These are phyloP conservation scores for Strombidium stylifer DNA, from an alignment of 73 alveolate genomes.

Conservation along the genomic window DNA sequence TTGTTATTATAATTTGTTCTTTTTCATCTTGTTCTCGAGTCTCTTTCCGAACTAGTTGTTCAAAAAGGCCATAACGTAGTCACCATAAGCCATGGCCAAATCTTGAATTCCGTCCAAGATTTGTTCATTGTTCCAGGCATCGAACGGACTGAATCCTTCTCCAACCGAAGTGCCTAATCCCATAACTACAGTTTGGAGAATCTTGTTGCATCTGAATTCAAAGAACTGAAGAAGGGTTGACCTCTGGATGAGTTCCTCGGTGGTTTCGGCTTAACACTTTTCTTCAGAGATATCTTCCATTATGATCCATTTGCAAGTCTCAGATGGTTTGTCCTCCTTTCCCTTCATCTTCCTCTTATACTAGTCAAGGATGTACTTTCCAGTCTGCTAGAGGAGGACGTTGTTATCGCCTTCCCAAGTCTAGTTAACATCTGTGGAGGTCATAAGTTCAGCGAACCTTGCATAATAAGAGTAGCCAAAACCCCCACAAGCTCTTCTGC, in stretches of 20 bases:
- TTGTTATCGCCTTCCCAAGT: conserved; percentile 90
- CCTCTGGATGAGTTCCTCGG: neutral
- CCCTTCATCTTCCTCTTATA: conserved; percentile 35
- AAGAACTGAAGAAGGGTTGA: too few relatives aligned
- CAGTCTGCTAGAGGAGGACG: conserved; percentile 74
- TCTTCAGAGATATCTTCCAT: neutral
- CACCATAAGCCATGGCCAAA: too few relatives aligned
- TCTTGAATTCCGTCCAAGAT: too few relatives aligned
- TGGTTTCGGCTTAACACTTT: neutral
- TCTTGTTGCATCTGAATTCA: too few relatives aligned
- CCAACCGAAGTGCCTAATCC: too few relatives aligned
- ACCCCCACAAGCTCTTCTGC: conserved; percentile 83
- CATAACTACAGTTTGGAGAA: too few relatives aligned
- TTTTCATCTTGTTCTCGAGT: too few relatives aligned
- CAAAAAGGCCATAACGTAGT: too few relatives aligned
- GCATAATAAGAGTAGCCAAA: conserved; percentile 74
- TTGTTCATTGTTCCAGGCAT: too few relatives aligned
- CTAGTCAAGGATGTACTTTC: conserved; percentile 33
- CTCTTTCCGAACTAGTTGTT: too few relatives aligned
- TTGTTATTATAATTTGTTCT: too few relatives aligned
- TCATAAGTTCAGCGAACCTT: conserved; percentile 46
- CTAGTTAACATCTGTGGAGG: conserved; percentile 53
- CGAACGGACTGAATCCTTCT: too few relatives aligned
- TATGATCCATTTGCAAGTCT: conserved; percentile 32
- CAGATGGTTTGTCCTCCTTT: conserved; percentile 16